Base-by-base conservation (phyloP, 352 stramenopile genomes). In the Globisporangium spinosum region DNA sequence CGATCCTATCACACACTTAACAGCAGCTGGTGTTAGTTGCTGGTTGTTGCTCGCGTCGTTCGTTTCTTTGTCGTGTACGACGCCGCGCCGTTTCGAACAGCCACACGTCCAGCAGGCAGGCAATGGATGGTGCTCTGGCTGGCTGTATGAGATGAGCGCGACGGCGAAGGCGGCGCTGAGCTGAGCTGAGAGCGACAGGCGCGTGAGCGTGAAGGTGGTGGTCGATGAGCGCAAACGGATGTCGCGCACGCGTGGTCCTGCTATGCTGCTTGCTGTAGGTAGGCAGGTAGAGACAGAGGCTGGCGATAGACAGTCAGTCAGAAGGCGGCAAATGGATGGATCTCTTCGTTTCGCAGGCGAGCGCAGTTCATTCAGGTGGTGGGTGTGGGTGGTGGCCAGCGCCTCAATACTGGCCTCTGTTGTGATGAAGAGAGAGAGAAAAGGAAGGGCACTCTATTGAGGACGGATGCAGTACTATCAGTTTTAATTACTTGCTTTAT, bases 331-430 rank as follows among this genome's bases (percentile, higher is more conserved):
- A 64, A 49, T 45, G 60, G 58, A 40, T 65, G 60, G 60, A 65
- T 56, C 60, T 58, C 60, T 65, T 58, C 43, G 45, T 49, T 56
- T 65, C 53, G 10, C 25, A 34, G 13, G 15, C 23, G 10, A 17
- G 38, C 12, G 13, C 3, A 20, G 38, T 32, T 32, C 27, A 32
- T 17, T 9, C 40, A 22, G 40, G 15, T n/a, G 40, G 15, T 49
- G 40, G 13, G 13, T 47, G 53, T 58, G 58, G 35, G 35, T 63
- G 35, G 58, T 45, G 57, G 8, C 20, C n/a, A 23, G 35, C 56
- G 56, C 29, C 29, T 62, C 56, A 62, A 62, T 62, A 62, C 56
- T 62, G 56, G 56, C 56, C 56, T 29, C 56, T 32, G 9, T 45
- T 60, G 13, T 43, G 12, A 13, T 25, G 15, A 60, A 9, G 38